Conservation (phyloP, 257 asterid genomes). For the Cinchona pubescens region DNA sequence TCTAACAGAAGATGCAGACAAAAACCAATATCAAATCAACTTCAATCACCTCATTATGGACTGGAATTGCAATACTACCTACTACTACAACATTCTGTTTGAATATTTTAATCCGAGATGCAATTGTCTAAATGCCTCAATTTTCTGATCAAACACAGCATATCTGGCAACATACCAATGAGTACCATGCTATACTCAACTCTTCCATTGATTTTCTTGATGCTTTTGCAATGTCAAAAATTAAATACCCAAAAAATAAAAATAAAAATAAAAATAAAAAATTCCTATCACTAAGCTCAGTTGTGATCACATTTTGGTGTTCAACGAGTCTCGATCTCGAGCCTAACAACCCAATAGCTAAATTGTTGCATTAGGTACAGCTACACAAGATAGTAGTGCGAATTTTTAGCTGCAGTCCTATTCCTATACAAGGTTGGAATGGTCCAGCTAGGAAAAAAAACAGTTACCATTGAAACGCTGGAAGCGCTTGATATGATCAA, state of each 20-base stretch:
- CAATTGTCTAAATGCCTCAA: slow-evolving; percentile 7
- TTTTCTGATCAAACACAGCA: background rate
- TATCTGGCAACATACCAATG: background rate
- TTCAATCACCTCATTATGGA: slow-evolving; percentile 11
- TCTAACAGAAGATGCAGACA: slow-evolving; percentile 1
- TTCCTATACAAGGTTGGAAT: background rate
- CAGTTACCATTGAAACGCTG: background rate
- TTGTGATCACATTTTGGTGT: background rate
- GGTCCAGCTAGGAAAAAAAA: background rate
- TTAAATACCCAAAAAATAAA: too few relatives aligned
- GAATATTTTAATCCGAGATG: background rate
- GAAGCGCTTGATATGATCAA: background rate
- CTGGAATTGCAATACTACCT: background rate
- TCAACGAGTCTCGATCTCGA: too few relatives aligned
- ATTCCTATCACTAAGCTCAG: background rate
- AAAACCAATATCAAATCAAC: slow-evolving; percentile 9
- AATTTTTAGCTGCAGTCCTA: too few relatives aligned
- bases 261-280: too few relatives aligned
- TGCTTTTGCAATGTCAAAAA: background rate
- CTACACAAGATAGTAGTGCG: background rate
- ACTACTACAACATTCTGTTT: background rate
- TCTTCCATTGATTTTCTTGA: background rate
- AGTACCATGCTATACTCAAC: background rate
- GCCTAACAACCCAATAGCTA: too few relatives aligned
- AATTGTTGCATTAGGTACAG: background rate